A percentile compares a stretch with the other conserved stretches of the same genome.
phyloP scores from a whole-genome alignment of 2,329 filamentous ascomycete genomes.

The Penicillium sp. region DNA sequence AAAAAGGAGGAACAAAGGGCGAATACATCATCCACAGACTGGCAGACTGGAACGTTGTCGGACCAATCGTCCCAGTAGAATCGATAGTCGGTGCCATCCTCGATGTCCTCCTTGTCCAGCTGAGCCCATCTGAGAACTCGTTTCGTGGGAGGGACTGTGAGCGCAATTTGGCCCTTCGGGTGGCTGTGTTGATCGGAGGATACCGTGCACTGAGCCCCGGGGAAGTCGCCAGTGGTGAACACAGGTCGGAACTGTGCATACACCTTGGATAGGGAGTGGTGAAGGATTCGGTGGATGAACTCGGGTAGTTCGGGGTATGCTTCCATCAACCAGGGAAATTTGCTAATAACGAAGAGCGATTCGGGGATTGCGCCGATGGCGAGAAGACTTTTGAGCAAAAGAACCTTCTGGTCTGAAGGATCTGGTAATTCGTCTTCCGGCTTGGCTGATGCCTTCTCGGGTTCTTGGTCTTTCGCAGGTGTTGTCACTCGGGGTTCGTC shows the following conservation, averaged over 20 bases:
- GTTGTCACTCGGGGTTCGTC: conserved; percentile 58
- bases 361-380: conserved; percentile 92
- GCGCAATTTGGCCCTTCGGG: conserved; percentile 68
- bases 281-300: conserved; percentile 80
- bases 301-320: conserved; percentile 78
- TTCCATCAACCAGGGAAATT: conserved; percentile 90
- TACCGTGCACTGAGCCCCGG: conserved; percentile 53
- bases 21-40: conserved; percentile 87
- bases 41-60: conserved; percentile 89
- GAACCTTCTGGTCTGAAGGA: conserved; percentile 83
- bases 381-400: conserved; percentile 79
- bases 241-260: conserved; percentile 57
- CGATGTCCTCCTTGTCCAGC: conserved; percentile 73
- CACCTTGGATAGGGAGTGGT: conserved; percentile 78
- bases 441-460: conserved; percentile 40
- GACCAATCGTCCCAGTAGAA: conserved; percentile 99
- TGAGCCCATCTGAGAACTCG: conserved; percentile 80
- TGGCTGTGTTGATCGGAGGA: conserved; percentile 66
- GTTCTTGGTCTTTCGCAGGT: conserved; percentile 55
- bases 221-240: conserved; percentile 41
- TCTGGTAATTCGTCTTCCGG: conserved; percentile 61
- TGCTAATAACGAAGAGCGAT: conserved; percentile 85
- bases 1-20: conserved; percentile 80
- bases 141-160: conserved; percentile 60
- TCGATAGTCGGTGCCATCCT: conserved; percentile 74